A percentile compares a stretch with the other conserved stretches of the same genome.
phyloP scores from a whole-genome alignment of 1,139 yeast genomes.

The Debaryomyces coudertii region DNA sequence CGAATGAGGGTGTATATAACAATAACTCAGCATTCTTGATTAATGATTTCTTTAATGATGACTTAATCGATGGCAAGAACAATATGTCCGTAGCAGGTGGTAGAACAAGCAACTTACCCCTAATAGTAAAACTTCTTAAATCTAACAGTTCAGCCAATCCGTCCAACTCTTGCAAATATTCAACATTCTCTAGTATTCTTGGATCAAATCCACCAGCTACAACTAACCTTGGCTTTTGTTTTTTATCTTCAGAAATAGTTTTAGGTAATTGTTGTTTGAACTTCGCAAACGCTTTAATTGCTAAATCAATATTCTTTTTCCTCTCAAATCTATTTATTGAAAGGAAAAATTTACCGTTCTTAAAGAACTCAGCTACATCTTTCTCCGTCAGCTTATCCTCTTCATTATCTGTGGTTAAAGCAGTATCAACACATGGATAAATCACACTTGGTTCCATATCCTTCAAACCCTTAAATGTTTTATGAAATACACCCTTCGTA shows the following conservation, averaged over 20 bases:
- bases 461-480: conserved; percentile 57
- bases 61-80: conserved; percentile 79
- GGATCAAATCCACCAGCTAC: conserved; percentile 94
- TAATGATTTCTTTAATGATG: conserved; percentile 65
- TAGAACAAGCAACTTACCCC: conserved; percentile 45
- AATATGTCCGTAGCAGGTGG: conserved; percentile 55
- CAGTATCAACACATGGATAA: conserved; percentile 81
- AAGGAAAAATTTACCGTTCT: conserved; percentile 50
- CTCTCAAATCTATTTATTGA: conserved; percentile 89
- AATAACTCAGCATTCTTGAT: conserved; percentile 61
- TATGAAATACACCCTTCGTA: conserved; percentile 68
- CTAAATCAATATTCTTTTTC: conserved; percentile 80
- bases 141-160: conserved; percentile 47
- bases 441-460: conserved; percentile 64
- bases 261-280: conserved; percentile 24
- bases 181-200: conserved; percentile 74
- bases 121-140: conserved; percentile 51
- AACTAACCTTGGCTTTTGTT: conserved; percentile 48
- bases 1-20: conserved; percentile 86
- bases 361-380: conserved; percentile 35
- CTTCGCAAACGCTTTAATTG: conserved; percentile 63
- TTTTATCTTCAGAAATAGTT: conserved; percentile 9
- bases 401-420: conserved; percentile 20
- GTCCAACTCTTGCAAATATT: conserved; percentile 65
- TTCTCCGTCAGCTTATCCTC: conserved; percentile 24